phyloP scores from a whole-genome alignment of 805 yeast genomes.

The Kazachstania africana region DNA sequence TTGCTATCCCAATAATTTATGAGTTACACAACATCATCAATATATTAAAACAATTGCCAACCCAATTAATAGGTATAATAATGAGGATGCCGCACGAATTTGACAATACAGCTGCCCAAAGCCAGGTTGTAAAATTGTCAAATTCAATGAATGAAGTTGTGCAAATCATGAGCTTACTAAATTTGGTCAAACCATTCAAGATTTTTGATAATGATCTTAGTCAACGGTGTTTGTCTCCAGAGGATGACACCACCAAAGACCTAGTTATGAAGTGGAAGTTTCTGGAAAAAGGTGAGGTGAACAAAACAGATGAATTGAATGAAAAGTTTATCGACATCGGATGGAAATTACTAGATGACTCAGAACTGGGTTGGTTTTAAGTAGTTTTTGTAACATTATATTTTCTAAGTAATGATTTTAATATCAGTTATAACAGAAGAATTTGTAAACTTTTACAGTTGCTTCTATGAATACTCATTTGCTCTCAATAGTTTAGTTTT shows the following conservation, averaged over 20 bases:
- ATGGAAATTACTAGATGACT: conserved; percentile 22
- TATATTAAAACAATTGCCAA: conserved; percentile 21
- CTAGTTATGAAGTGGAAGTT: conserved; percentile 6
- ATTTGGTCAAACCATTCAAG: conserved; percentile 21
- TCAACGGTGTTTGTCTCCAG: conserved; percentile 2
- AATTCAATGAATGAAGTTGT: conserved; percentile 25
- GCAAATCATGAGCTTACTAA: conserved; percentile 22
- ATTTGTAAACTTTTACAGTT: no score
- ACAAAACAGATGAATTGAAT: conserved; percentile 2
- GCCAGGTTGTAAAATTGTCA: conserved; percentile 20
- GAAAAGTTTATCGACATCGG: conserved; percentile 14
- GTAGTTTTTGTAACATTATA: no score
- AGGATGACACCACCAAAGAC: conserved; percentile 2
- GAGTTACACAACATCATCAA: conserved; percentile 21
- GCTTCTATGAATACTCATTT: no score
- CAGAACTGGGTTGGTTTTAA: conserved; percentile 24
- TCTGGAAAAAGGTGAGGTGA: conserved; percentile 1
- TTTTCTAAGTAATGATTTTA: neutral
- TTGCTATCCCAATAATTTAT: conserved; percentile 15
- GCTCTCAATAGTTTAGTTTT: no score
- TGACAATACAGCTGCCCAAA: conserved; percentile 14
- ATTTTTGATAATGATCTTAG: conserved; percentile 14
- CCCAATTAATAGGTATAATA: conserved; percentile 18
- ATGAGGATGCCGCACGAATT: conserved; percentile 12
- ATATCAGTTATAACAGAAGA: neutral